A percentile compares a stretch with the other conserved stretches of the same genome.
Conservation (phyloP, 2,329 filamentous ascomycete species). For the Torrubiellomyces zombiae region DNA sequence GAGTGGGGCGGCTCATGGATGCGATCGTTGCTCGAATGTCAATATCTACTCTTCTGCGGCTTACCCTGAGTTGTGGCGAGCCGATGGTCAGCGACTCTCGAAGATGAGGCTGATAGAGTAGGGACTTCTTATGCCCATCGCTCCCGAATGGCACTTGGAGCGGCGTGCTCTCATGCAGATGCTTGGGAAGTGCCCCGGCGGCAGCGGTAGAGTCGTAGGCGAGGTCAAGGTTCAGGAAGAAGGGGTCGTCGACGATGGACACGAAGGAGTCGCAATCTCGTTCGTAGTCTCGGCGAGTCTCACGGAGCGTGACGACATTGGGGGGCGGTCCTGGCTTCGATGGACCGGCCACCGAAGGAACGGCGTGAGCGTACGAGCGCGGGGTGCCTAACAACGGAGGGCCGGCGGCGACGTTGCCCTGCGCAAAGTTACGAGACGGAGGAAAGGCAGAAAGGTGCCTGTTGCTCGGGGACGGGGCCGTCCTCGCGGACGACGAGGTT, state of each 20-base stretch:
- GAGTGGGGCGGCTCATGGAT: constrained; percentile 3
- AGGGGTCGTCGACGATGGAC: constrained; percentile 38
- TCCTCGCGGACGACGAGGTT: constrained; percentile 1
- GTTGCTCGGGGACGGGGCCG: constrained; percentile 2
- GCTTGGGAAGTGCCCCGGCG: no score
- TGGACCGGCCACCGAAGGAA: constrained; percentile 4
- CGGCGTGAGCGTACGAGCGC: constrained; percentile 7
- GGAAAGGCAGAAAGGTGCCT: constrained; percentile 6
- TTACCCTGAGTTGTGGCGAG: constrained; percentile 20
- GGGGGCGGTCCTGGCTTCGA: constrained; percentile 6
- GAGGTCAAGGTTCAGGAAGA: constrained; percentile 30
- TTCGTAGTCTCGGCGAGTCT: constrained; percentile 10
- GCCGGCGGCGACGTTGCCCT: constrained; percentile 7
- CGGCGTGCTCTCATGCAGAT: constrained; percentile 10
- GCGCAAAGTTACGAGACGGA: constrained; percentile 9
- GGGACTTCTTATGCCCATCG: constrained; percentile 21
- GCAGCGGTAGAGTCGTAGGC: constrained; percentile 11
- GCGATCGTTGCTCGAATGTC: no score
- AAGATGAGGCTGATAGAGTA: constrained; percentile 27
- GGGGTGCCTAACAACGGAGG: no score
- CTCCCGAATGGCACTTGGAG: constrained; percentile 13
- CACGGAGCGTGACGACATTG: no score
- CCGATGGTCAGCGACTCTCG: constrained; percentile 30
- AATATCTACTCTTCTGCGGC: constrained; percentile 7
- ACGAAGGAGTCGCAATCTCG: constrained; percentile 29